Percentiles rank a stretch among this genome's conserved stretches.
These are phyloP conservation scores for Mycena floridula DNA, from an alignment of 768 basidiomycete genomes.

Conservation along the genomic window DNA sequence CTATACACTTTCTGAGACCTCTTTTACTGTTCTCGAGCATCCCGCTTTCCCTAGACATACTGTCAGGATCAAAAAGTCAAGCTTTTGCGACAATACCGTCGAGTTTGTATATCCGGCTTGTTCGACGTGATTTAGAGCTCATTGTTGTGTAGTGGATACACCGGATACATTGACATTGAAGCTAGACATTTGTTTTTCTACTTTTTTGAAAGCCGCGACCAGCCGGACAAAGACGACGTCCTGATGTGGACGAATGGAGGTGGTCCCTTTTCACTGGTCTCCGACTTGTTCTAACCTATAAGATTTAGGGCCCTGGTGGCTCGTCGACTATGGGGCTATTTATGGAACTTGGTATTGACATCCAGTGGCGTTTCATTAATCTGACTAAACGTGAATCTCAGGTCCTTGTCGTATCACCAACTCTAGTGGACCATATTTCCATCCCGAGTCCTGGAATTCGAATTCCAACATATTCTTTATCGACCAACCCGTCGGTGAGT, in stretches of 20 bases:
- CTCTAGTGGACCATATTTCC: slow-evolving; percentile 24
- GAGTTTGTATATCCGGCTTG: neutral
- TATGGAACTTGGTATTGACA: slow-evolving; percentile 39
- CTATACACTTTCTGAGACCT: neutral
- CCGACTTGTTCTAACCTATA: too few relatives aligned
- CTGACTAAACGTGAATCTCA: neutral
- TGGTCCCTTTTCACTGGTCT: too few relatives aligned
- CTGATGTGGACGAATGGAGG: slow-evolving; percentile 41
- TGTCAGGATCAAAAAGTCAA: neutral
- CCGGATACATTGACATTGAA: too few relatives aligned
- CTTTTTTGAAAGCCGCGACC: slow-evolving; percentile 43
- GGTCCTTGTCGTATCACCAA: slow-evolving; percentile 42
- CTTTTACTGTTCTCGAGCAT: neutral
- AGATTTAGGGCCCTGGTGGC: slow-evolving; percentile 29
- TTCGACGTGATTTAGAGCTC: neutral
- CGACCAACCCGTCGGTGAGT: slow-evolving; percentile 38
- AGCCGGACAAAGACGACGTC: slow-evolving; percentile 32
- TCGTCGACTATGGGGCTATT: slow-evolving; percentile 37
- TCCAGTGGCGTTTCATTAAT: neutral
- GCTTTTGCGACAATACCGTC: neutral
- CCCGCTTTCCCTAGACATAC: neutral
- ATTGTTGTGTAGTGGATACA: slow-evolving; percentile 35
- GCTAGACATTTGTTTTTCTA: slow-evolving; percentile 40
- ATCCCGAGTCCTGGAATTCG: slow-evolving; percentile 43
- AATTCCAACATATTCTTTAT: slow-evolving; percentile 41